A percentile compares a stretch with the other conserved stretches of the same genome.
These are phyloP conservation scores for Lepiota venenata DNA, from an alignment of 768 basidiomycete species.

Conservation along the genomic window DNA sequence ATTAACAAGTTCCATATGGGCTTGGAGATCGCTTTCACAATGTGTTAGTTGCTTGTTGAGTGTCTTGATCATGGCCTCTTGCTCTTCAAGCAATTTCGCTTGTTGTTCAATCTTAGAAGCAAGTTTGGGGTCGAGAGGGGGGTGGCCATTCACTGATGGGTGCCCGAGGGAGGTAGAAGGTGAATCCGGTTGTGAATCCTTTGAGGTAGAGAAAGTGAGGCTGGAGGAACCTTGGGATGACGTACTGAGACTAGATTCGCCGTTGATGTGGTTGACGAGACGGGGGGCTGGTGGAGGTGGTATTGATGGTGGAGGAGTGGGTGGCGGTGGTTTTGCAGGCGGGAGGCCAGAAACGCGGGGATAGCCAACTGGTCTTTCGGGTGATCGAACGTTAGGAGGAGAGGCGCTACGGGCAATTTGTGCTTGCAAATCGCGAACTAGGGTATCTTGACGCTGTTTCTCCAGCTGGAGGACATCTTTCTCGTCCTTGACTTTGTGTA, in stretches of 20 bases:
- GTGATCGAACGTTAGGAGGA: conserved; percentile 50
- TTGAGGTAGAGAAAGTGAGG: conserved; percentile 41
- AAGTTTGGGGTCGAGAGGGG: conserved; percentile 52
- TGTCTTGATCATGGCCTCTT: conserved; percentile 89
- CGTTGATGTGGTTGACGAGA: conserved; percentile 31
- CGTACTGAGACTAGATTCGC: conserved; percentile 52
- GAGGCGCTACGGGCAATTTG: conserved; percentile 62
- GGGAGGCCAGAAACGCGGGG: conserved; percentile 60
- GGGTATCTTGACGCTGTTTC: conserved; percentile 60
- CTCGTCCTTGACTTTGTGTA: conserved; percentile 80
- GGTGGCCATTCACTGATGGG: conserved; percentile 37
- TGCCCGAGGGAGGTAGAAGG: conserved; percentile 58
- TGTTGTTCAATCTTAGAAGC: conserved; percentile 66
- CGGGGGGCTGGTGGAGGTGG: conserved; percentile 82
- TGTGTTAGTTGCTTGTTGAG: conserved; percentile 93
- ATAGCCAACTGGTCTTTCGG: conserved; percentile 53
- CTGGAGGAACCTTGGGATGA: conserved; percentile 57
- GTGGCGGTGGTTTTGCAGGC: conserved; percentile 77
- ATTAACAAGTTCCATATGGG: conserved; percentile 86
- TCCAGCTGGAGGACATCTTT: conserved; percentile 75
- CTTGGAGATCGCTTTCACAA: conserved; percentile 87
- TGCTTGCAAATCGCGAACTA: conserved; percentile 78
- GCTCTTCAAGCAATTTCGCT: conserved; percentile 73
- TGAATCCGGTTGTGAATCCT: conserved; percentile 70
- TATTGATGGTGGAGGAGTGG: conserved; percentile 82